Base-by-base conservation (phyloP, 495 filamentous ascomycete species). In the Friedmanniomyces endolithicus region DNA sequence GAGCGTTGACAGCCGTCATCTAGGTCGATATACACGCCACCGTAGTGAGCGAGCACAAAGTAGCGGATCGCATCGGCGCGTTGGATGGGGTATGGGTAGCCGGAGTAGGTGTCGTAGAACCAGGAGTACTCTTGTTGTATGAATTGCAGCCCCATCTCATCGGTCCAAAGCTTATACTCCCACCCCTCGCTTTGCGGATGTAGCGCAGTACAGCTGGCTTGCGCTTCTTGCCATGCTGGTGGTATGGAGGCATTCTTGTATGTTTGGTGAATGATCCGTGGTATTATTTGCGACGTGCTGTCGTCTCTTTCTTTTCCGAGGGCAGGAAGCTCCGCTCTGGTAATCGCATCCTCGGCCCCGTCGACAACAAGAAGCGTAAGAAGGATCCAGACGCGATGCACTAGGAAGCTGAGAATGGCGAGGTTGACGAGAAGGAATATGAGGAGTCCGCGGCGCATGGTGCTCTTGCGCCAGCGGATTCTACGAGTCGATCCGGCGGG, bases 241-340 rank as follows among this genome's bases (percentile, higher is more conserved):
- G 88, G 88, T 48, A 94, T 84, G 11, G 75, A 78, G 49, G 84
- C 77, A 65, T 89, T 88, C 57, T 80, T 78, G 67, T 86, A 94
- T 27, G 89, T 88, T 65, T 94, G 87, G 66, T 94, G 88, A 52
- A 94, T 87, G 56, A 94, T 90, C 72, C 89, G 90, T 34, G 88
- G 88, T 49, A 94, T 89, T 49, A 87, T 69, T 59, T 82, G 79
- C 11, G 78, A 77, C 34, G 77, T 74, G 47, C 71, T 68, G 59
- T 78, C 76, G 48, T 82, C 75, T 35, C 37, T 40, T 47, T n/a
- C 41, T 22, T 45, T 22, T 16, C 49, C 45, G 12, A 63, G 63
- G 1, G 63, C 63, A n/a, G 70, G 69, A 17, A 72, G 68, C 66
- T 72, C 69, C 27, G 64, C 59, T 51, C 70, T 70, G 12, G 65